Base-by-base conservation (phyloP, 179 eudicot species). In the Vitellaria paradoxa region DNA sequence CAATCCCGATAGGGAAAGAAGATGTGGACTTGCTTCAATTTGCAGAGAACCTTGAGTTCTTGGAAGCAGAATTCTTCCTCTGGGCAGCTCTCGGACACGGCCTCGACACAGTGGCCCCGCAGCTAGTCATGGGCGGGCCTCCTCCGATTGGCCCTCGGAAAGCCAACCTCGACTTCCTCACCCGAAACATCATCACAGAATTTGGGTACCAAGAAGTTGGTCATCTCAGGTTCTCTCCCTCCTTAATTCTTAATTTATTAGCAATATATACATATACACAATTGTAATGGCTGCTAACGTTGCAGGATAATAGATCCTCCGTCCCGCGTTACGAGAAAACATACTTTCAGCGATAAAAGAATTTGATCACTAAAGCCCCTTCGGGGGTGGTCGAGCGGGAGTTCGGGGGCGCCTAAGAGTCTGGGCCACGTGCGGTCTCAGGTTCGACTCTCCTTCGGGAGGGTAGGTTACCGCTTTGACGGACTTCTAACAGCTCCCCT, bases 131-230 rank as follows among this genome's bases (percentile, higher is more conserved):
- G 64, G 93, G 96, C 0, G 98, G 98, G 3, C 97, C 97, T 1
- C 89, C 94, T 26, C 97, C 97, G 0, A 81, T 90, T 5, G 94
- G 97, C 0, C 91, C 78, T 37, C 86, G 76, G 12, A 87, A 87
- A 76, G 97, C 97, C 20, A 86, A 91, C 65, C 94, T 91, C 45
- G 97, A 91, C 71, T 23, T 55, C 26, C 57, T 87, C 45, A 83
- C 86, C 0, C 0, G 15, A 21, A 66, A 60, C 46, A 84, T 92
- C 42, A 82, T 89, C 65, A 76, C 47, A 9, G 92, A 94, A 65
- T 94, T 94, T 70, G 98, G 68, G 1, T 84, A 47, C 45, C 86
- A 92, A 77, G 97, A 94, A 86, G 82, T 94, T 66, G 97, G 92
- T 26, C 98, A 94, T 73, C 70, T 94, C 47, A 92, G 97, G 98